A percentile compares a stretch with the other conserved stretches of the same genome.
phyloP scores from a whole-genome alignment of 495 filamentous ascomycete species.

The Penicillium robsamsonii region DNA sequence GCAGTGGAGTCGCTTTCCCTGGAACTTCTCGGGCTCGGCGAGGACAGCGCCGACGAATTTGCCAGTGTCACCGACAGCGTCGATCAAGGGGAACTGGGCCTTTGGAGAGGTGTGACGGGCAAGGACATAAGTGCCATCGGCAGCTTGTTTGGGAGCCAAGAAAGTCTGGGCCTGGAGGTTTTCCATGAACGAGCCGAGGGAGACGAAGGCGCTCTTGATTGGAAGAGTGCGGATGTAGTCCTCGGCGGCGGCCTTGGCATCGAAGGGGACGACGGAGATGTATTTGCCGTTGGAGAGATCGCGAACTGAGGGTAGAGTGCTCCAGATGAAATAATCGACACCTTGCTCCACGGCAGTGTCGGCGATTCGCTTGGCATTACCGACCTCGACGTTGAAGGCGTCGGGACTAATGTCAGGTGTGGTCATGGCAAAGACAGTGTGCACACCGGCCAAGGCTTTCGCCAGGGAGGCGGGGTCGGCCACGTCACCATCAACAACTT shows the following conservation, averaged over 20 bases:
- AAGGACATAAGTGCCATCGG: constrained; percentile 20
- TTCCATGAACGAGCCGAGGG: constrained; percentile 49
- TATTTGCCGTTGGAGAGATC: neutral
- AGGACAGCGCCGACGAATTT: constrained; percentile 55
- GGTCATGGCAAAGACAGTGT: constrained; percentile 53
- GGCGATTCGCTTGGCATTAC: constrained; percentile 43
- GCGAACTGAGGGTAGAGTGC: neutral
- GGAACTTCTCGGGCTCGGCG: constrained; percentile 49
- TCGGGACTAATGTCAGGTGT: constrained; percentile 29
- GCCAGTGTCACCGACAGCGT: constrained; percentile 46
- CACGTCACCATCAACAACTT: constrained; percentile 49
- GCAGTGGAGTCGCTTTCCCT: constrained; percentile 43
- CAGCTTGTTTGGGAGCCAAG: constrained; percentile 8
- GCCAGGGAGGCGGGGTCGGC: constrained; percentile 39
- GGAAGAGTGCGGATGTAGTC: constrained; percentile 17
- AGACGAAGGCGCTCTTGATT: constrained; percentile 46
- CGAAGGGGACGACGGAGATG: neutral
- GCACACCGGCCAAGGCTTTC: constrained; percentile 39
- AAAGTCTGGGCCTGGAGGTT: constrained; percentile 33
- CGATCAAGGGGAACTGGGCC: constrained; percentile 42
- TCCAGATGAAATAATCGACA: neutral
- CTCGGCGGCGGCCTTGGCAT: neutral
- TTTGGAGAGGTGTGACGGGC: constrained; percentile 28
- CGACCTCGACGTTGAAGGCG: constrained; percentile 37
- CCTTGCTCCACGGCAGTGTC: constrained; percentile 39